phyloP scores from a whole-genome alignment of 352 stramenopile genomes.

The Salisapilia sapeloensis region DNA sequence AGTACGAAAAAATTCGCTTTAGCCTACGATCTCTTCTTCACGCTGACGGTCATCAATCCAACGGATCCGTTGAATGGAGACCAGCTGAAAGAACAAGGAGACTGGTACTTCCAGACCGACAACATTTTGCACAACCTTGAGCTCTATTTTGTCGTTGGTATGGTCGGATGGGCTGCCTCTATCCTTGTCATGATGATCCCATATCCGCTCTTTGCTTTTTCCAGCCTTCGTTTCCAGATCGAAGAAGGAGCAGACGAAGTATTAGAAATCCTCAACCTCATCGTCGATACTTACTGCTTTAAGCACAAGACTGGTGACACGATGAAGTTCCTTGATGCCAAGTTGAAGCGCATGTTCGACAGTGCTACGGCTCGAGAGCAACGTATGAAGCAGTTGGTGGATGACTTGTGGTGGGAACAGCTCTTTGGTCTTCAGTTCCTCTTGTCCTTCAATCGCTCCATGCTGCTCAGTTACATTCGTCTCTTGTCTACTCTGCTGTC shows the following conservation, averaged over 20 bases:
- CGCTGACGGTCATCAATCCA: conserved; percentile 5
- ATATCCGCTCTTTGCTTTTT: conserved; percentile 7
- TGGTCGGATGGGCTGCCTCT: conserved; percentile 3
- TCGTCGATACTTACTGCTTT: conserved; percentile 10
- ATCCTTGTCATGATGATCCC: conserved; percentile 5
- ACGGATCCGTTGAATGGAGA: conserved; percentile 3
- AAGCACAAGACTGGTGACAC: conserved; percentile 5
- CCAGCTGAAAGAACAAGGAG: conserved; percentile 2
- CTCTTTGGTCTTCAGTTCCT: conserved; percentile 3
- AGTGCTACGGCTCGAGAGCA: conserved; percentile 2
- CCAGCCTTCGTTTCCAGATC: conserved; percentile 3
- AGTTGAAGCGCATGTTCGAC: conserved; percentile 7
- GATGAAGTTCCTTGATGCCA: conserved; percentile 6
- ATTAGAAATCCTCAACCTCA: conserved; percentile 6
- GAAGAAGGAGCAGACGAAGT: conserved; percentile 2
- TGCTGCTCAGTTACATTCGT: conserved; percentile 3
- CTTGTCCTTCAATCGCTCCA: conserved; percentile 3
- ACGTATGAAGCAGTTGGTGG: conserved; percentile 3
- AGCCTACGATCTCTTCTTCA: conserved; percentile 8
- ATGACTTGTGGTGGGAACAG: conserved; percentile 10
- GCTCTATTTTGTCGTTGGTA: conserved; percentile 7
- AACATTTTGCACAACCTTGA: conserved; percentile 5
- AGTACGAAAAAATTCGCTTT: conserved; percentile 9
- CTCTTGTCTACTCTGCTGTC: conserved; percentile 4
- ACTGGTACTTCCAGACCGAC: conserved; percentile 3